Base-by-base conservation (phyloP, 2,329 filamentous ascomycete genomes). In the Trichoderma hamatum region DNA sequence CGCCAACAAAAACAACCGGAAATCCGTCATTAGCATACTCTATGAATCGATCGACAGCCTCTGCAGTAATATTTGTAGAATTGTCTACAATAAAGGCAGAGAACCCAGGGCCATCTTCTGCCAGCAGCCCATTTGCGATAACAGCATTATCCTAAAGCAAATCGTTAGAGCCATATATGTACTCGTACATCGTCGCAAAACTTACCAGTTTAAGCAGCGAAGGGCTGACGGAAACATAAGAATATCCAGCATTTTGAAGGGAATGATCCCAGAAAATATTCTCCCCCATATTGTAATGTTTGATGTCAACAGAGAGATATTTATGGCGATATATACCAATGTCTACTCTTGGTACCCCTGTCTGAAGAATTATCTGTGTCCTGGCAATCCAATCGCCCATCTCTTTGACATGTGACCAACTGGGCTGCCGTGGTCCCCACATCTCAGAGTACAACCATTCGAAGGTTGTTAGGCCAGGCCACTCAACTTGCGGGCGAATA, bases 371-470 rank as follows among this genome's bases (percentile, higher is more conserved):
- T 5, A 64, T 24, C 21, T 64, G 61, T 6, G 61, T 64, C 32
- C 61, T 54, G 19, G 61, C 61, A 5, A 64, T 64, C 61, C 61
- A 64, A 13, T 64, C 61, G 16, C 61, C 61, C 61, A 64, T 64
- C 49, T 64, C 61, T n/a, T 64, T 43, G 32, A 55, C 61, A 10
- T 64, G 32, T 3, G 61, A 28, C 61, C 61, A 64, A 24, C 61
- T 64, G 32, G 61, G 61, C 61, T 64, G 61, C 19, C 61, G 49
- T 10, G 49, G 61, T 1, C 61, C 61, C 61, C 61, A 64, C 61
- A 64, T 64, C 49, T 64, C 61, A 7, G 61, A 64, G 51, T 64
- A 64, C 2, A 64, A 16, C 61, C 61, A 64, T 26, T 64, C 61
- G 3, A 64, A 64, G 10, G 61, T 64, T 28, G 61, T 64, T 11